phyloP scores from a whole-genome alignment of 116 monocot genomes.

The Iris pallida region DNA sequence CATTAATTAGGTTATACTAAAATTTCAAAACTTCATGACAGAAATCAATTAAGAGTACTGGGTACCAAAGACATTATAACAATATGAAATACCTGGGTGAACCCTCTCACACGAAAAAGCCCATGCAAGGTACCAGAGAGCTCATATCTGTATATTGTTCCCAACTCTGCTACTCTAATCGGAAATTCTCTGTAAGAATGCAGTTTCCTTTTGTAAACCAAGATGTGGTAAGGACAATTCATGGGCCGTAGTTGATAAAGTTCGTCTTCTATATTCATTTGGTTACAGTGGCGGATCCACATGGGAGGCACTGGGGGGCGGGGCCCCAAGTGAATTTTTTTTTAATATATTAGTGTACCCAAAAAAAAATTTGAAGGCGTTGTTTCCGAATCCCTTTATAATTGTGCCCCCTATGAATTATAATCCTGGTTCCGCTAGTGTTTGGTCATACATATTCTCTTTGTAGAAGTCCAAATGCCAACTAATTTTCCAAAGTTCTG shows the following conservation, averaged over 20 bases:
- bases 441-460: slow-evolving; percentile 96
- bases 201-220: slow-evolving; percentile 80
- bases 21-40: not conserved
- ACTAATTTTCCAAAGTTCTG: slow-evolving; percentile 88
- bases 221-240: slow-evolving; percentile 96
- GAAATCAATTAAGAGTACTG: not conserved
- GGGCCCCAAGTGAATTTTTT: no score
- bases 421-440: no score
- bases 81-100: slow-evolving; percentile 65
- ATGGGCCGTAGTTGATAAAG: slow-evolving; percentile 86
- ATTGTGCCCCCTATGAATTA: no score
- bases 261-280: slow-evolving; percentile 90
- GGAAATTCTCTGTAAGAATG: slow-evolving; percentile 90
- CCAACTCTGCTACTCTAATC: slow-evolving; percentile 87
- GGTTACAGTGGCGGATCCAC: no score
- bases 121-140: slow-evolving; percentile 95
- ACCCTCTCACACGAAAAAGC: slow-evolving; percentile 94
- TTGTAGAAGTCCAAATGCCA: slow-evolving; percentile 90
- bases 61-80: not conserved
- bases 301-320: no score
- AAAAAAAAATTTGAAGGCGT: no score
- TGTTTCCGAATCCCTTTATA: no score
- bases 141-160: slow-evolving; percentile 95
- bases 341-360: no score
- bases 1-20: not conserved